Conservation (phyloP, 2,329 filamentous ascomycete species). For the Davidsoniella virescens region DNA sequence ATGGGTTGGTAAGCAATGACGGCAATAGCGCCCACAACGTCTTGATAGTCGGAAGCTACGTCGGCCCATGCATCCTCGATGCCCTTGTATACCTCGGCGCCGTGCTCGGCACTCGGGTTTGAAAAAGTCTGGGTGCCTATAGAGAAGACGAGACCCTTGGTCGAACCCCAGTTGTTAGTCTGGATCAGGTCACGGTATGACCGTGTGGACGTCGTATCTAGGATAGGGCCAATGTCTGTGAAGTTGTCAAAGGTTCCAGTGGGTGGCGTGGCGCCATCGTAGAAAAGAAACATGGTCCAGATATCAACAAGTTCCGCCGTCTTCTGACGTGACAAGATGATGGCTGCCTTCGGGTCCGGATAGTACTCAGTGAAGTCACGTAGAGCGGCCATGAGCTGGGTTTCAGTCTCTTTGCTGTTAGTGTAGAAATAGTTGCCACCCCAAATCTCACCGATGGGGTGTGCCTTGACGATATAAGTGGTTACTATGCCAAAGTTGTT, state of each 20-base stretch:
- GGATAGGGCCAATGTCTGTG: slow-evolving; percentile 18
- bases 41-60: slow-evolving; percentile 15
- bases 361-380: slow-evolving; percentile 20
- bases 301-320: slow-evolving; percentile 20
- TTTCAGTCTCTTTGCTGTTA: slow-evolving; percentile 14
- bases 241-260: slow-evolving; percentile 24
- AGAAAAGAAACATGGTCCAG: slow-evolving; percentile 47
- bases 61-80: slow-evolving; percentile 21
- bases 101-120: slow-evolving; percentile 18
- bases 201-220: slow-evolving; percentile 17
- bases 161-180: slow-evolving; percentile 16
- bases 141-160: slow-evolving; percentile 23
- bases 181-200: slow-evolving; percentile 13
- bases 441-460: slow-evolving; percentile 23
- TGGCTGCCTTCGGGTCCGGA: slow-evolving; percentile 18
- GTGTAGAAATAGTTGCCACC: slow-evolving; percentile 16
- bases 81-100: slow-evolving; percentile 18
- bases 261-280: slow-evolving; percentile 39
- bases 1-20: slow-evolving; percentile 25
- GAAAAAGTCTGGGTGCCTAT: slow-evolving; percentile 24
- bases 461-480: slow-evolving; percentile 28
- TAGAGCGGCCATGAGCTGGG: slow-evolving; percentile 11
- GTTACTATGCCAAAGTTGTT: slow-evolving; percentile 41
- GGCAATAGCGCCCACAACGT: slow-evolving; percentile 14
- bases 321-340: slow-evolving; percentile 14